A percentile compares a stretch with the other conserved stretches of the same genome.
Evolutionary conservation across 164 flowering plant species (phyloP).

Genomic region (Stephania cephalantha): DNA sequence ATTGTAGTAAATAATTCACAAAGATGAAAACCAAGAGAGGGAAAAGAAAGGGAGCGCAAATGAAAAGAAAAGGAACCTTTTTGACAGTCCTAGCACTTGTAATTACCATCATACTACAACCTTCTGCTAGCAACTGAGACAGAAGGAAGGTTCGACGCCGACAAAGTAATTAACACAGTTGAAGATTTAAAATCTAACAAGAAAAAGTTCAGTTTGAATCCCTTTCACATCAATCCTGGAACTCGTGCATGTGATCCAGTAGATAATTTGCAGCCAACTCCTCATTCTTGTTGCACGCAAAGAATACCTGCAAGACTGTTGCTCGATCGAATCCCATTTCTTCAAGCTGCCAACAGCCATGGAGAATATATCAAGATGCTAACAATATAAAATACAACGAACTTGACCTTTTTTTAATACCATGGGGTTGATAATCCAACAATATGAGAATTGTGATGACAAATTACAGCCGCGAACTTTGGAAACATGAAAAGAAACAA

Average conservation of each 20-base stretch:
- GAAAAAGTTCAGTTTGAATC: neutral
- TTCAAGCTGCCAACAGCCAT: constrained; percentile 40
- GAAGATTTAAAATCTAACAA: constrained; percentile 1
- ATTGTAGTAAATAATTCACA: constrained; percentile 5
- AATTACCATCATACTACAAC: constrained; percentile 3
- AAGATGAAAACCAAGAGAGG: neutral
- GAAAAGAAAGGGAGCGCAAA: neutral
- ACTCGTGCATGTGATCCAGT: constrained; percentile 50
- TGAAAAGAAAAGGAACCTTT: neutral
- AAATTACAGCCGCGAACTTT: neutral
- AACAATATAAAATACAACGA: neutral
- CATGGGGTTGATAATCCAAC: neutral
- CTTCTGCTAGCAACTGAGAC: neutral
- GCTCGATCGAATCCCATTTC: constrained; percentile 60
- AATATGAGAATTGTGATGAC: neutral
- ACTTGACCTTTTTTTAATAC: neutral
- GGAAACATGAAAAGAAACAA: neutral
- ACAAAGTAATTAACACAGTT: constrained; percentile 10
- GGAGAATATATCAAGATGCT: neutral
- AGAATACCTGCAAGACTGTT: constrained; percentile 47
- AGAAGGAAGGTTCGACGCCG: neutral
- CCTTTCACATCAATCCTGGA: constrained; percentile 35
- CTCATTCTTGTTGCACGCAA: constrained; percentile 68
- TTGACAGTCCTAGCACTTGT: neutral
- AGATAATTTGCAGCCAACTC: constrained; percentile 65